Conservation (phyloP, 2,329 filamentous ascomycete genomes). For the Aaosphaeria arxii region DNA sequence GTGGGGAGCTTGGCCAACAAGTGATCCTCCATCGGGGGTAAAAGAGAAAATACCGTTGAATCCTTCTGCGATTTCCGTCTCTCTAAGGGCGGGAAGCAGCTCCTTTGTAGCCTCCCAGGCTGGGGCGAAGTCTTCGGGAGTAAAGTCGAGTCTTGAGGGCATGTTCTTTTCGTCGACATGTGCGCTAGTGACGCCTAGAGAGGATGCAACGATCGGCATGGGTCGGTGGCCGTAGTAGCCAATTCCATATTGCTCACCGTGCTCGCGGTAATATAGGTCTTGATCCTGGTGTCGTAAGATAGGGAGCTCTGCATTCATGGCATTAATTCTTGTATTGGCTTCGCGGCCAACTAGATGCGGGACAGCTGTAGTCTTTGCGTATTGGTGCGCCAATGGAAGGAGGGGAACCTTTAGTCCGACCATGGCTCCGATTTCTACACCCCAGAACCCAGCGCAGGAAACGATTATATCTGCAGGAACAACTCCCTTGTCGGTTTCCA, state of each 20-base stretch:
- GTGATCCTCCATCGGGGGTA: slow-evolving; percentile 61
- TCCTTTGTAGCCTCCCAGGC: slow-evolving; percentile 58
- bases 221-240: slow-evolving; percentile 64
- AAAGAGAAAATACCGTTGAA: slow-evolving; percentile 68
- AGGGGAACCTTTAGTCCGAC: slow-evolving; percentile 57
- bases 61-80: slow-evolving; percentile 54
- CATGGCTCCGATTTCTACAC: slow-evolving; percentile 63
- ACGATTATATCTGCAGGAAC: slow-evolving; percentile 60
- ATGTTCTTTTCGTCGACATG: slow-evolving; percentile 59
- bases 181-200: slow-evolving; percentile 52
- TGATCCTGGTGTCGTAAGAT: slow-evolving; percentile 63
- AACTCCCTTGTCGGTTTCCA: slow-evolving; percentile 47
- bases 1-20: slow-evolving; percentile 57
- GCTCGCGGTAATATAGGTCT: slow-evolving; percentile 64
- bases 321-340: slow-evolving; percentile 41
- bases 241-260: slow-evolving; percentile 61
- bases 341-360: slow-evolving; percentile 44
- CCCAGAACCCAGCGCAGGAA: slow-evolving; percentile 65
- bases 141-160: slow-evolving; percentile 62
- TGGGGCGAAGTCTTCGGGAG: slow-evolving; percentile 57
- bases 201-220: slow-evolving; percentile 57
- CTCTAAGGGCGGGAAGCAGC: slow-evolving; percentile 52
- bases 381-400: slow-evolving; percentile 62
- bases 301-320: slow-evolving; percentile 50
- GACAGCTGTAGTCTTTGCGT: slow-evolving; percentile 59